Evolutionary conservation across 2,329 filamentous ascomycete species (phyloP).

Genomic region (Alternaria panax): DNA sequence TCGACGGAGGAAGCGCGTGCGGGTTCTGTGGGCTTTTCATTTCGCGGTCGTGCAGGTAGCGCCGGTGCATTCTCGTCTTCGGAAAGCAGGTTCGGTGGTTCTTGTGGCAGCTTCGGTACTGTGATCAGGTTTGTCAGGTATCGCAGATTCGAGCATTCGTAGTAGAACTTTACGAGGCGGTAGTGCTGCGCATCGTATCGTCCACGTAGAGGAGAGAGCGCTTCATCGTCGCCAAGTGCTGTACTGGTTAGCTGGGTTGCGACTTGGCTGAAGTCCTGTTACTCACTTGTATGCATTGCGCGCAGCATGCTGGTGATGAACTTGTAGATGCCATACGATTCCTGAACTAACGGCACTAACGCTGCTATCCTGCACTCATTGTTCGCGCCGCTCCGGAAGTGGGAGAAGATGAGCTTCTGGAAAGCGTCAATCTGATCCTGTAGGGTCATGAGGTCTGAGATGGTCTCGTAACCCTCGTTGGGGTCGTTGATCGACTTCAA

Average conservation of each 20-base stretch:
- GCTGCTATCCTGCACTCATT: conserved; percentile 97
- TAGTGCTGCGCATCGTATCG: conserved; percentile 97
- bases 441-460: conserved; percentile 92
- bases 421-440: conserved; percentile 99
- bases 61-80: conserved; percentile 83
- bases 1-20: conserved; percentile 75
- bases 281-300: conserved; percentile 92
- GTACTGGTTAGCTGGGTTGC: conserved; percentile 18
- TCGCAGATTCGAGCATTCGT: conserved; percentile 96
- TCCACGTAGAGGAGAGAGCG: conserved; percentile 83
- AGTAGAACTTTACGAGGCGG: conserved; percentile 96
- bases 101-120: conserved; percentile 92
- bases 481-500: conserved; percentile 98
- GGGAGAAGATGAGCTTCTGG: conserved; percentile 97
- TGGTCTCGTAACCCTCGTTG: conserved; percentile 96
- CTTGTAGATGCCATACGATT: conserved; percentile 99
- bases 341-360: conserved; percentile 89
- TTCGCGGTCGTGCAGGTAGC: conserved; percentile 75
- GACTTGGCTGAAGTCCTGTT: neutral
- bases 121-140: conserved; percentile 97
- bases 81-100: conserved; percentile 85
- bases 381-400: conserved; percentile 89
- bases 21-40: conserved; percentile 66
- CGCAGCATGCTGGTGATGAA: conserved; percentile 99
- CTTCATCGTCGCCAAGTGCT: conserved; percentile 93